These are phyloP conservation scores for Hymenoscyphus fraxineus DNA, from an alignment of 2,329 filamentous ascomycete species.

Conservation along the genomic window DNA sequence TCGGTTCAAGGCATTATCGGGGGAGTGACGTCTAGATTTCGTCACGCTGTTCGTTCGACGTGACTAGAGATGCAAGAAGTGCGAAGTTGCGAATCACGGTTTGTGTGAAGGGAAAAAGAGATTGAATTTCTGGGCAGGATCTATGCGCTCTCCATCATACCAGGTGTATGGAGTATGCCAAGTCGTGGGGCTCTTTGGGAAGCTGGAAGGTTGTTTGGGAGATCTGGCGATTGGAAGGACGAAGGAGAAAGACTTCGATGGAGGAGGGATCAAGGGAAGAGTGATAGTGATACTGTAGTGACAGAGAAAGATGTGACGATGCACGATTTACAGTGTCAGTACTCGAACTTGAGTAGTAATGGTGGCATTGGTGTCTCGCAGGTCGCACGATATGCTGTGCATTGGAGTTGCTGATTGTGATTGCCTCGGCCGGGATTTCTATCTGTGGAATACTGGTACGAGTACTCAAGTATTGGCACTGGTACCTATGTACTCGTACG, in stretches of 20 bases:
- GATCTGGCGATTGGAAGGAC: not conserved
- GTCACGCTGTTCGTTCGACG: not conserved
- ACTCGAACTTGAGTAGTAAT: not conserved
- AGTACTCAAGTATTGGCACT: not conserved
- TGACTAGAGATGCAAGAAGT: not conserved
- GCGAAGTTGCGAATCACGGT: not conserved
- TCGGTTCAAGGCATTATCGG: conserved; percentile 10
- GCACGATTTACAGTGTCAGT: not conserved
- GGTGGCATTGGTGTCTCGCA: not conserved
- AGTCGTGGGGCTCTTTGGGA: not conserved
- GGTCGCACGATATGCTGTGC: not conserved
- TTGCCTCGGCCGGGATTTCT: conserved; percentile 1
- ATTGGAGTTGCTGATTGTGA: not conserved
- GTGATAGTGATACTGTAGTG: not conserved
- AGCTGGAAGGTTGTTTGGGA: not conserved
- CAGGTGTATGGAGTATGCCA: not conserved
- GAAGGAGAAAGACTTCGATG: not conserved
- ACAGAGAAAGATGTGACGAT: not conserved
- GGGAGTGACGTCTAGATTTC: not conserved
- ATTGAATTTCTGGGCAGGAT: not conserved
- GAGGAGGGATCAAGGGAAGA: not conserved
- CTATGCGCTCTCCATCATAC: not conserved
- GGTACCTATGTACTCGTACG: too few relatives aligned
- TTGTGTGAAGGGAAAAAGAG: not conserved
- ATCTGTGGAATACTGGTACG: too few relatives aligned